phyloP scores from a whole-genome alignment of 495 filamentous ascomycete species.

The Wilcoxina mikolae region DNA sequence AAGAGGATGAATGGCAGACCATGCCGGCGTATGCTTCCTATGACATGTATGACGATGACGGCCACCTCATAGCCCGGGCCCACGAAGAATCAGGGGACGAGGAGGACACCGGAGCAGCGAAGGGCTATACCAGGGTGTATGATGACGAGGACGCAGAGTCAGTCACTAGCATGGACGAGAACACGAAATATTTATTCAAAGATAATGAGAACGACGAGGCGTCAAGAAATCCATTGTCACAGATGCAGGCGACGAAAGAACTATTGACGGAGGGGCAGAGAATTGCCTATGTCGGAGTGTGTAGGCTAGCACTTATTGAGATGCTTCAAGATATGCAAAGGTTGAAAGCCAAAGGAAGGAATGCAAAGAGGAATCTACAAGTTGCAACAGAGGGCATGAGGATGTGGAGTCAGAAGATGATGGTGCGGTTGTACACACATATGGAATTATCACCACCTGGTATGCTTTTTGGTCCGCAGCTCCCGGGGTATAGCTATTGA shows the following conservation, averaged over 20 bases:
- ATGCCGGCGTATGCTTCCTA: slow-evolving; percentile 89
- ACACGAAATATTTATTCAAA: slow-evolving; percentile 90
- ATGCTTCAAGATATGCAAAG: slow-evolving; percentile 56
- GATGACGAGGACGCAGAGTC: slow-evolving; percentile 90
- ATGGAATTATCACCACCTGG: slow-evolving; percentile 77
- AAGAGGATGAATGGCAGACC: slow-evolving; percentile 61
- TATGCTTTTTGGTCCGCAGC: slow-evolving; percentile 11
- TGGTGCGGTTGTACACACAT: slow-evolving; percentile 80
- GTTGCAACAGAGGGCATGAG: slow-evolving; percentile 60
- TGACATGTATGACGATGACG: slow-evolving; percentile 91
- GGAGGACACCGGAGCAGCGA: slow-evolving; percentile 69
- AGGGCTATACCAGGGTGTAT: slow-evolving; percentile 85
- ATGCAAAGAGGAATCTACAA: slow-evolving; percentile 51
- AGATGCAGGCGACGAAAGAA: slow-evolving; percentile 92
- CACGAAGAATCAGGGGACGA: slow-evolving; percentile 56
- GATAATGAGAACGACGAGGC: slow-evolving; percentile 59
- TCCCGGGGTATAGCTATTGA: slow-evolving; percentile 13
- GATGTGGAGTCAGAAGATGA: slow-evolving; percentile 97
- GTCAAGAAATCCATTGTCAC: slow-evolving; percentile 64
- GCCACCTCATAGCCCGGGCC: slow-evolving; percentile 68
- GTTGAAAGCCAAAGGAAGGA: slow-evolving; percentile 38
- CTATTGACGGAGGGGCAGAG: slow-evolving; percentile 88
- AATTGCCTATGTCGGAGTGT: slow-evolving; percentile 89
- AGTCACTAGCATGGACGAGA: slow-evolving; percentile 90
- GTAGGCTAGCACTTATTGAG: slow-evolving; percentile 56